Conservation (phyloP, 176 grass and related monocot genomes). For the maize (Zea mays) region Zm-B73-REFERENCE-NAM-5.0 NC_050103.1:43406501-43407000, state of each 20-base stretch:
- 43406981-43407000: constrained; percentile 30
- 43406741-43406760: background rate
- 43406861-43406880: constrained; percentile 96
- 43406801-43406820: background rate
- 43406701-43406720: background rate
- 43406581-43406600: background rate
- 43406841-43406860: constrained; percentile 58
- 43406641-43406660: too few relatives aligned
- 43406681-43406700: background rate
- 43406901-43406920: constrained; percentile 86
- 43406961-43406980: constrained; percentile 72
- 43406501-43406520: background rate
- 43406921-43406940: constrained; percentile 82
- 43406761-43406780: constrained; percentile 15
- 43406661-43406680: too few relatives aligned
- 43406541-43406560: background rate
- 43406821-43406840: constrained; percentile 32
- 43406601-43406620: too few relatives aligned
- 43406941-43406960: constrained; percentile 80
- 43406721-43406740: constrained; percentile 19
- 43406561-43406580: background rate
- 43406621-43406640: too few relatives aligned
- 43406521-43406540: background rate
- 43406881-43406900: constrained; percentile 90
- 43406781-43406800: background rate